Evolutionary conservation across 129 eudicot species (phyloP).

Genomic region (Helichrysum umbraculigerum): DNA sequence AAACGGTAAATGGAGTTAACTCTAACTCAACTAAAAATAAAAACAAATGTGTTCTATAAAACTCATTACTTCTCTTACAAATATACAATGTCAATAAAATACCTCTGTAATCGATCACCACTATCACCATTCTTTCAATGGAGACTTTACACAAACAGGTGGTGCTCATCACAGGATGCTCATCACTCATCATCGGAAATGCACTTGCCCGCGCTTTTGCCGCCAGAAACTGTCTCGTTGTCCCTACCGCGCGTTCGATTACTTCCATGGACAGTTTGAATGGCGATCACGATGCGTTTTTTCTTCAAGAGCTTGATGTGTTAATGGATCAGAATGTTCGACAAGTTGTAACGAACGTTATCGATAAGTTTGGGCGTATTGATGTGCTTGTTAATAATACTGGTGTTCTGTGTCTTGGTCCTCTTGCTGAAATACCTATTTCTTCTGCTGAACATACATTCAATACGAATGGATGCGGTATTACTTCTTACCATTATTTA

Average conservation of each 20-base stretch:
- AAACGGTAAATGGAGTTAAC: too few species aligned
- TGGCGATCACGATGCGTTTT: constrained; percentile 33
- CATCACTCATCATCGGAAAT: constrained; percentile 85
- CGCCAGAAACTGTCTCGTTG: constrained; percentile 62
- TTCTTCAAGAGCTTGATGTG: constrained; percentile 71
- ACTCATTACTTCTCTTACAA: too few species aligned
- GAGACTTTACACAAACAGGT: constrained; percentile 48
- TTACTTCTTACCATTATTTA: background rate
- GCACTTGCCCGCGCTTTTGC: constrained; percentile 82
- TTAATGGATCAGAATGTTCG: constrained; percentile 60
- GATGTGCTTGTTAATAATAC: constrained; percentile 87
- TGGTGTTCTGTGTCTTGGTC: constrained; percentile 94
- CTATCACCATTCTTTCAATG: constrained; percentile 5
- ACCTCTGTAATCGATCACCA: too few species aligned
- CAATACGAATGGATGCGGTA: constrained; percentile 86
- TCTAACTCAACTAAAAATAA: too few species aligned
- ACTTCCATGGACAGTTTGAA: constrained; percentile 59
- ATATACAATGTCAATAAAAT: too few species aligned
- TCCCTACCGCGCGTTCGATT: constrained; percentile 68
- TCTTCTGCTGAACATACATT: constrained; percentile 56
- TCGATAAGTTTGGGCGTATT: constrained; percentile 64
- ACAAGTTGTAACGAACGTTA: constrained; percentile 45
- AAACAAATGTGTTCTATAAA: too few species aligned
- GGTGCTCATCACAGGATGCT: constrained; percentile 82
- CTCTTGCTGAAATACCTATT: constrained; percentile 83